Conservation (phyloP, 2,329 filamentous ascomycete species). For the Apiospora arundinis region DNA sequence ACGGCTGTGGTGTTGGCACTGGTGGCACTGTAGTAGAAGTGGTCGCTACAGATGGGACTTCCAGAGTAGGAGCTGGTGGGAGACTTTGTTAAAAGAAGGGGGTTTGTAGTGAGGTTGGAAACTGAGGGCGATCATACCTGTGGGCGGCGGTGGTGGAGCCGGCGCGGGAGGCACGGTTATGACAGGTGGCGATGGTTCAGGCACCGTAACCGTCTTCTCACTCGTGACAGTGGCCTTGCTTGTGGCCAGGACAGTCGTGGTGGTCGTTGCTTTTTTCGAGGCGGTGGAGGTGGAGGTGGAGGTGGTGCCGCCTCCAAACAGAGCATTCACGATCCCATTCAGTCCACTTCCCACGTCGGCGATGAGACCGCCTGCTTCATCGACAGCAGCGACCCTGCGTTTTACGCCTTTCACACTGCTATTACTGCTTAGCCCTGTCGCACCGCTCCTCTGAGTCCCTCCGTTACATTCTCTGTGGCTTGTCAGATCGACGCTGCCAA, state of each 20-base stretch:
- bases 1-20: background rate
- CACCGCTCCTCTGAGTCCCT: too few relatives aligned
- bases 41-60: background rate
- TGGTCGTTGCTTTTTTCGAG: background rate
- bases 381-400: background rate
- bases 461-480: background rate
- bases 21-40: background rate
- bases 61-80: background rate
- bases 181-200: background rate
- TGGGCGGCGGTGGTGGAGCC: background rate
- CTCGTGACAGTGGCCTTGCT: background rate
- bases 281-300: background rate
- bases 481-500: background rate
- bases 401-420: background rate
- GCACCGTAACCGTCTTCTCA: background rate
- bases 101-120: too few relatives aligned
- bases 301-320: background rate
- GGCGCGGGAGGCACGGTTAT: background rate
- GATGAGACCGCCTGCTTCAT: background rate
- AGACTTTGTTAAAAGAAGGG: background rate
- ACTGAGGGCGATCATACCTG: background rate
- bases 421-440: background rate
- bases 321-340: background rate
- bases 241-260: background rate
- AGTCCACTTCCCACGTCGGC: background rate